phyloP scores from a whole-genome alignment of 768 basidiomycete genomes.

The Gyrodon lividus region DNA sequence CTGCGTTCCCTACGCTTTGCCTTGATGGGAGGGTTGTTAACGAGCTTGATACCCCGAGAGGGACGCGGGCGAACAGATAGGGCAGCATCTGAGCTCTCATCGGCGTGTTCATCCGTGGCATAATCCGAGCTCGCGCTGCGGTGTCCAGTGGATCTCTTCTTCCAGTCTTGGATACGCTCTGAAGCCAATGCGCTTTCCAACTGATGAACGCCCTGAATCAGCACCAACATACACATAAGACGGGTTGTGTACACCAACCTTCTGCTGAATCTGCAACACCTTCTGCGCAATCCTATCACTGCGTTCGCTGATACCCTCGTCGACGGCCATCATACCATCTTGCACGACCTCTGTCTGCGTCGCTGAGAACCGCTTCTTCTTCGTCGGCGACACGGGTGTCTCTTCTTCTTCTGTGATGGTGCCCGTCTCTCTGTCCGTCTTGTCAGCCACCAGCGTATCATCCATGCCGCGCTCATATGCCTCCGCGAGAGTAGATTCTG shows the following conservation, averaged over 20 bases:
- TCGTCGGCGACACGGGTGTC: slow-evolving; percentile 38
- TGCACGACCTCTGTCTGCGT: slow-evolving; percentile 61
- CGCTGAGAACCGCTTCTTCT: slow-evolving; percentile 81
- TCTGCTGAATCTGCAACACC: slow-evolving; percentile 86
- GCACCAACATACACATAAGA: neutral
- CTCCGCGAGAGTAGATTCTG: slow-evolving; percentile 80
- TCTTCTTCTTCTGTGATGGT: slow-evolving; percentile 63
- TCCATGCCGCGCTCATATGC: slow-evolving; percentile 48
- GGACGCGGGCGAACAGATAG: slow-evolving; percentile 42
- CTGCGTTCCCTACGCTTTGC: slow-evolving; percentile 49
- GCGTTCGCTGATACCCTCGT: slow-evolving; percentile 79
- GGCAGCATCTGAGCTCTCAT: slow-evolving; percentile 51
- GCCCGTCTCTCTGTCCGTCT: slow-evolving; percentile 45
- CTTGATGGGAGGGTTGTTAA: slow-evolving; percentile 35
- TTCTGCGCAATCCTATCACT: slow-evolving; percentile 88
- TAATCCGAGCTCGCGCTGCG: slow-evolving; percentile 26
- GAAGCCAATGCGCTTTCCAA: slow-evolving; percentile 71
- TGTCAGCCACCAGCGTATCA: slow-evolving; percentile 34
- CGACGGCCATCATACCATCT: slow-evolving; percentile 83
- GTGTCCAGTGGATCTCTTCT: slow-evolving; percentile 27
- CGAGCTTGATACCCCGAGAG: slow-evolving; percentile 33
- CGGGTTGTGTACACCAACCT: slow-evolving; percentile 52
- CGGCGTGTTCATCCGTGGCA: slow-evolving; percentile 51
- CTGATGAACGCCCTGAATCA: slow-evolving; percentile 38
- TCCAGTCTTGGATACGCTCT: slow-evolving; percentile 44